These are phyloP conservation scores for Nicotiana undulata DNA, from an alignment of 257 asterid genomes.

Conservation along the genomic window DNA sequence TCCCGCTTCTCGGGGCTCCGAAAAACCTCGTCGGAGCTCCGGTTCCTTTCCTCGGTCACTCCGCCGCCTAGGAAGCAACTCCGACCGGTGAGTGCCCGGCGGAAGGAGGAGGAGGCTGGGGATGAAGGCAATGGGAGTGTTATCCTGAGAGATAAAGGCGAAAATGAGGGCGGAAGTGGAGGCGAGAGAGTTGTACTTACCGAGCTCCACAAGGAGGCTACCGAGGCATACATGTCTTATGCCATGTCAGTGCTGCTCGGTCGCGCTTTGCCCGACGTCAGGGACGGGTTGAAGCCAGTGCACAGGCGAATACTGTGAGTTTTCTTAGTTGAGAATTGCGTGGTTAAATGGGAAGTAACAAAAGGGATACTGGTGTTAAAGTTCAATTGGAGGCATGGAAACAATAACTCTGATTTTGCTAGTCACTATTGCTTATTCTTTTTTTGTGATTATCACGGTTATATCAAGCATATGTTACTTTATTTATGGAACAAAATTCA, in stretches of 20 bases:
- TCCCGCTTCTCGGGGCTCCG: conserved; percentile 27
- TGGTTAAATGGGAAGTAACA: neutral
- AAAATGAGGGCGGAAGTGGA: conserved; percentile 34
- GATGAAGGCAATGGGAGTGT: conserved; percentile 33
- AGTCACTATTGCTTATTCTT: neutral
- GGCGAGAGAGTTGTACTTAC: conserved; percentile 37
- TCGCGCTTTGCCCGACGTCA: conserved; percentile 85
- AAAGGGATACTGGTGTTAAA: neutral
- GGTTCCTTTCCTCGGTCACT: conserved; percentile 33
- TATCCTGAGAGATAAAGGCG: conserved; percentile 30
- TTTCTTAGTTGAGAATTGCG: neutral
- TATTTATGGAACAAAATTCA: neutral
- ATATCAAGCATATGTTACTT: neutral
- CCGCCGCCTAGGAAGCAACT: conserved; percentile 25
- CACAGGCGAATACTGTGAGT: conserved; percentile 89
- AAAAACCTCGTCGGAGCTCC: conserved; percentile 38
- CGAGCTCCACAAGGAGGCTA: conserved; percentile 95
- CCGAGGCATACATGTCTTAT: conserved; percentile 84
- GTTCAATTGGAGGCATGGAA: neutral
- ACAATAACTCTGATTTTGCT: neutral
- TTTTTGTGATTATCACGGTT: neutral
- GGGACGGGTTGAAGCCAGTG: conserved; percentile 96
- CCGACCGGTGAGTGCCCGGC: conserved; percentile 34
- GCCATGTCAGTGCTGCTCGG: conserved; percentile 97
- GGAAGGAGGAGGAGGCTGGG: conserved; percentile 20